Evolutionary conservation across 805 yeast species (phyloP).

Genomic region (Cyberlindnera japonica): DNA sequence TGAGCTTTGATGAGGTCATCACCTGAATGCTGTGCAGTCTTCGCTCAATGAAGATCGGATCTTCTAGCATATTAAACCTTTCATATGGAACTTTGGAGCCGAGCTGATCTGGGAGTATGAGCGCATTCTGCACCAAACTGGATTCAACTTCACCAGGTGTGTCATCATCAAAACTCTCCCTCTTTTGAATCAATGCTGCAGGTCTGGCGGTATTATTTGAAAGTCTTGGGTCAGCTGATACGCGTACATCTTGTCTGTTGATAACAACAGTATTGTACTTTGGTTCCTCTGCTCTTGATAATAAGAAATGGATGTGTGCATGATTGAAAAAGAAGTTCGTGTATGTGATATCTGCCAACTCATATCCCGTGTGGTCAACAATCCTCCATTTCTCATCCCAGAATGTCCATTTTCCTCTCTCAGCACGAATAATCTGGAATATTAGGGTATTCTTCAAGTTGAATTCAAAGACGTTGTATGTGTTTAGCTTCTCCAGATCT

Average conservation of each 20-base stretch:
- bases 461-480: not conserved
- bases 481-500: not conserved
- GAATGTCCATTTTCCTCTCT: too few species aligned
- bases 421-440: not conserved
- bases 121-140: constrained; percentile 3
- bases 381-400: constrained; percentile 6
- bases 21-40: not conserved
- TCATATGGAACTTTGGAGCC: not conserved
- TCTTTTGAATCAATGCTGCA: not conserved
- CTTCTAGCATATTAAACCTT: not conserved
- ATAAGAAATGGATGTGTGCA: constrained; percentile 3
- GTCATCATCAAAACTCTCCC: not conserved
- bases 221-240: too few species aligned
- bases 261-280: not conserved
- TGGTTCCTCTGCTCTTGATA: not conserved
- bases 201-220: too few species aligned
- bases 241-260: not conserved
- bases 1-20: too few species aligned
- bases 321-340: not conserved
- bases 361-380: constrained; percentile 4
- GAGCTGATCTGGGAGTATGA: constrained; percentile 2
- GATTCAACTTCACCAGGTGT: not conserved
- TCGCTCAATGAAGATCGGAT: not conserved
- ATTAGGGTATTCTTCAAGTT: not conserved
- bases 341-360: constrained; percentile 5